A percentile compares a stretch with the other conserved stretches of the same genome.
These are phyloP conservation scores for Fonsecaea pugnacius DNA, from an alignment of 2,329 filamentous ascomycete genomes.

Conservation along the genomic window DNA sequence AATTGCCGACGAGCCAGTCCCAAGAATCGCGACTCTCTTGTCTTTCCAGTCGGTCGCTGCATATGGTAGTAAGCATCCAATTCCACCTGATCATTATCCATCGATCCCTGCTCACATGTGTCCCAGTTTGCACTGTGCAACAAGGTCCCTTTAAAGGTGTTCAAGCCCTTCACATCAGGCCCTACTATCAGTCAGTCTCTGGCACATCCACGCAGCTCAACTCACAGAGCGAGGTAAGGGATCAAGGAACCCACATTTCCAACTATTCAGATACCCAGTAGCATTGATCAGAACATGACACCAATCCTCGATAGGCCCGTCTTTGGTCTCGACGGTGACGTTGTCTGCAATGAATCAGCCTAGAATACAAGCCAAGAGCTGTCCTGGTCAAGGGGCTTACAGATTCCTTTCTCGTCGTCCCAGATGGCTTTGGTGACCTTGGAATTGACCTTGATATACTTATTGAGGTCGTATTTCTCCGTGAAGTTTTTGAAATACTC, in stretches of 20 bases:
- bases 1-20: conserved; percentile 67
- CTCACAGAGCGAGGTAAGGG: neutral
- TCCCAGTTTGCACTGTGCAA: conserved; percentile 43
- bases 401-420: conserved; percentile 18
- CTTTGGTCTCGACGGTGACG: conserved; percentile 7
- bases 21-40: conserved; percentile 66
- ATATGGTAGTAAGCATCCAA: neutral
- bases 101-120: conserved; percentile 4
- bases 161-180: conserved; percentile 53
- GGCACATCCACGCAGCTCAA: too few species aligned
- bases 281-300: conserved; percentile 45
- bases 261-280: conserved; percentile 48
- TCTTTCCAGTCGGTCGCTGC: conserved; percentile 54
- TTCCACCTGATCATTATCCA: too few species aligned
- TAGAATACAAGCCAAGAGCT: neutral
- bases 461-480: conserved; percentile 29
- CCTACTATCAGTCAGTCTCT: conserved; percentile 23
- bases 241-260: conserved; percentile 41
- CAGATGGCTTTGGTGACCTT: conserved; percentile 12
- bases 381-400: neutral
- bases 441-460: conserved; percentile 15
- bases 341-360: neutral
- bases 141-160: conserved; percentile 52
- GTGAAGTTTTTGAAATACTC: conserved; percentile 39
- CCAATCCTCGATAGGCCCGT: conserved; percentile 32